Percentiles rank a stretch among this genome's conserved stretches.
These are phyloP conservation scores for Trichoderma endophyticum DNA, from an alignment of 2,329 filamentous ascomycete species.

Conservation along the genomic window DNA sequence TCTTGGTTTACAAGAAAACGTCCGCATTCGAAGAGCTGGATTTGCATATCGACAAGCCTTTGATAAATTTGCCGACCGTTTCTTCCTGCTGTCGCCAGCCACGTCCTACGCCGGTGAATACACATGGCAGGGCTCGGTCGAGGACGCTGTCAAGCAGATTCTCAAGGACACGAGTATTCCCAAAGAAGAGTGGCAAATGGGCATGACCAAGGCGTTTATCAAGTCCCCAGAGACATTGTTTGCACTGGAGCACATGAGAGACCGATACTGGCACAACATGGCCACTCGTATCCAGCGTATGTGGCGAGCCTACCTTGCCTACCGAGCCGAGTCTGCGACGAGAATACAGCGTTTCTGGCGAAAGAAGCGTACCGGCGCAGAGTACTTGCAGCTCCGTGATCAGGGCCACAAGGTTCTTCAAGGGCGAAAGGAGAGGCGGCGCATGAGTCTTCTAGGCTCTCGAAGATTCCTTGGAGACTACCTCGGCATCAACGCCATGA, in stretches of 20 bases:
- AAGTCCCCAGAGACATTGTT: slow-evolving; percentile 97
- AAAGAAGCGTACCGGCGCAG: slow-evolving; percentile 84
- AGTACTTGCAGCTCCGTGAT: slow-evolving; percentile 84
- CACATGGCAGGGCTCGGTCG: slow-evolving; percentile 86
- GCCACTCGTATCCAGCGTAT: slow-evolving; percentile 94
- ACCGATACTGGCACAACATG: slow-evolving; percentile 99
- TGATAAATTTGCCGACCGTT: slow-evolving; percentile 96
- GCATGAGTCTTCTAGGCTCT: slow-evolving; percentile 88
- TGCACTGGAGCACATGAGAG: slow-evolving; percentile 94
- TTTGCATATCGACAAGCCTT: slow-evolving; percentile 97
- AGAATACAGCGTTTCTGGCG: slow-evolving; percentile 95
- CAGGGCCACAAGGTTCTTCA: slow-evolving; percentile 79
- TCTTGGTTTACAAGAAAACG: slow-evolving; percentile 97
- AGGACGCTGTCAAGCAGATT: slow-evolving; percentile 86
- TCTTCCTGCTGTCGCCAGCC: slow-evolving; percentile 90
- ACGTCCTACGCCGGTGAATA: slow-evolving; percentile 97
- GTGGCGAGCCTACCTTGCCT: slow-evolving; percentile 93
- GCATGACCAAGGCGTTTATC: slow-evolving; percentile 95
- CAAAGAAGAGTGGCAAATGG: slow-evolving; percentile 93
- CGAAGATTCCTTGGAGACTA: slow-evolving; percentile 94
- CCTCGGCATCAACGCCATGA: slow-evolving; percentile 77
- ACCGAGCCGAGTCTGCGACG: slow-evolving; percentile 86
- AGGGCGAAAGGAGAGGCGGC: slow-evolving; percentile 83
- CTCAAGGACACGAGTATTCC: slow-evolving; percentile 96
- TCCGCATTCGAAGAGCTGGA: slow-evolving; percentile 90